Conservation (phyloP, 2,329 filamentous ascomycete species). For the Ophiostoma tasmaniense region DNA sequence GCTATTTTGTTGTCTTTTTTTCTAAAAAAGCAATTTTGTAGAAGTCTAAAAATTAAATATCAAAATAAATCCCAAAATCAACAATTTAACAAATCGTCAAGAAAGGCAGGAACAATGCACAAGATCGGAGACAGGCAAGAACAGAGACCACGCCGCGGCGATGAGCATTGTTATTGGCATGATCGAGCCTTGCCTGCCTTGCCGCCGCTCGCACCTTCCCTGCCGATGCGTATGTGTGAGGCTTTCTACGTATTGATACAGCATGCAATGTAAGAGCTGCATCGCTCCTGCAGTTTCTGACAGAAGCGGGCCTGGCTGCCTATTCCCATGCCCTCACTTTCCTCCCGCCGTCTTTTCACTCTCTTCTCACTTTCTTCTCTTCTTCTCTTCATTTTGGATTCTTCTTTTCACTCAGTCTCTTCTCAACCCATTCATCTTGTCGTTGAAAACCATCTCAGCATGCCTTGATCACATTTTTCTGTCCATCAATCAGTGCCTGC, state of each 20-base stretch:
- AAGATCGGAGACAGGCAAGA: not conserved
- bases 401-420: not conserved
- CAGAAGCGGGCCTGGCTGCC: constrained; percentile 1
- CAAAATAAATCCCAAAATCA: no score
- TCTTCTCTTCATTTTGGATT: not conserved
- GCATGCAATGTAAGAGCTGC: not conserved
- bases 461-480: not conserved
- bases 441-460: not conserved
- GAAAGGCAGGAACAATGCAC: not conserved
- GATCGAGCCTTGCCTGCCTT: not conserved
- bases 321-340: not conserved
- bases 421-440: not conserved
- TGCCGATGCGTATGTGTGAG: not conserved
- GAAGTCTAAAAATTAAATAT: not conserved
- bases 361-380: not conserved
- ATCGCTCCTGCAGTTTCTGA: constrained; percentile 6
- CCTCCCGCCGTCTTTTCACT: not conserved
- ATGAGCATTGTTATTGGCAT: not conserved
- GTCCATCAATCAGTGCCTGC: not conserved
- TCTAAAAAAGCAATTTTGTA: not conserved
- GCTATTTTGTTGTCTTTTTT: not conserved
- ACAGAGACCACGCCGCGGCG: not conserved
- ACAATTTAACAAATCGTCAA: not conserved
- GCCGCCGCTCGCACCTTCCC: not conserved
- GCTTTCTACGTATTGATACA: not conserved